Evolutionary conservation across 164 flowering plant genomes (phyloP).

Genomic region (Chimonanthus praecox): DNA sequence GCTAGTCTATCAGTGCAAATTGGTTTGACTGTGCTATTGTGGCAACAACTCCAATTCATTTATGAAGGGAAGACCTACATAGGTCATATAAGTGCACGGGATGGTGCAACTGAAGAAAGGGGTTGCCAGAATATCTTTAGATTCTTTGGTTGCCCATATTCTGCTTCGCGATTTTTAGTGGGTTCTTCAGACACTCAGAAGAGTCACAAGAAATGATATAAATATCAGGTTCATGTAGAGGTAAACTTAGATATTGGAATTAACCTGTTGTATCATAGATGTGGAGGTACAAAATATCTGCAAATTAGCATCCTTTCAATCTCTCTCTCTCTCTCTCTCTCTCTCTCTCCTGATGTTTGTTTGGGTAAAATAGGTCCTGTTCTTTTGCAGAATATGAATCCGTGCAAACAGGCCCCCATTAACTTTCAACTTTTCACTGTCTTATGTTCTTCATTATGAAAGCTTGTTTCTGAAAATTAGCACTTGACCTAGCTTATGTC

Average conservation of each 20-base stretch:
- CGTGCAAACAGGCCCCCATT: no score
- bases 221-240: background rate
- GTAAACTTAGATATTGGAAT: background rate
- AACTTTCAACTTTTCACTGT: no score
- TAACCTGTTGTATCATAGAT: conserved; percentile 3
- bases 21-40: conserved; percentile 69
- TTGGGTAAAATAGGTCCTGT: no score
- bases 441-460: no score
- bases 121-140: conserved; percentile 59
- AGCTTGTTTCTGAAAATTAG: no score
- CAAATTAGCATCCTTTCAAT: no score
- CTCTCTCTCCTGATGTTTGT: no score
- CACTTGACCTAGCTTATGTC: no score
- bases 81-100: conserved; percentile 43
- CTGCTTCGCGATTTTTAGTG: conserved; percentile 35
- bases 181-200: conserved; percentile 37
- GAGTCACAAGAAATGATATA: conserved; percentile 24
- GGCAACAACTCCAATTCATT: conserved; percentile 82
- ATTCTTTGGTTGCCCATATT: conserved; percentile 63
- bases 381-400: no score
- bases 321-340: no score
- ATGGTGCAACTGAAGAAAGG: conserved; percentile 32
- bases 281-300: background rate
- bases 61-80: conserved; percentile 82
- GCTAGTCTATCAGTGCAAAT: conserved; percentile 61